Evolutionary conservation across 1,284 basidiomycete species (phyloP).

Genomic region (Mycena sp.): DNA sequence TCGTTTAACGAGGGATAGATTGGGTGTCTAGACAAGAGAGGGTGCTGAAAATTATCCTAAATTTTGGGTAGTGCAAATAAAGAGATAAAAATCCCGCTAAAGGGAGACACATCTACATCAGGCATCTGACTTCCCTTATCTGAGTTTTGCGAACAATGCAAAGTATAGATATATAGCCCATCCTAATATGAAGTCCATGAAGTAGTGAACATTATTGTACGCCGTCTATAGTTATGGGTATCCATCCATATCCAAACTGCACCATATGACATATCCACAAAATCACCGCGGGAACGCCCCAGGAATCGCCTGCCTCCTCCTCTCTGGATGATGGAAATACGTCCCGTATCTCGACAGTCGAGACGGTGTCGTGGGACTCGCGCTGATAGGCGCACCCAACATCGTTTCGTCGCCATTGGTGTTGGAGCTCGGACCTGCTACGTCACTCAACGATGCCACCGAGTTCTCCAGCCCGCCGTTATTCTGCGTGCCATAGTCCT

Average conservation of each 20-base stretch:
- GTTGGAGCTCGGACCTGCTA: background rate
- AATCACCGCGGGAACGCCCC: conserved; percentile 54
- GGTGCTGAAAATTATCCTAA: conserved; percentile 17
- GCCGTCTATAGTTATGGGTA: conserved; percentile 15
- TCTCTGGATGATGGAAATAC: conserved; percentile 81
- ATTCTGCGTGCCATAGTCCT: conserved; percentile 38
- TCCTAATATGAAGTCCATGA: no score
- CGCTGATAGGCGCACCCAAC: conserved; percentile 23
- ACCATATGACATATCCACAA: conserved; percentile 6
- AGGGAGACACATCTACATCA: no score
- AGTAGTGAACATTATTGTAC: conserved; percentile 20
- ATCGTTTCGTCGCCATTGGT: conserved; percentile 3
- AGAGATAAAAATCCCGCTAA: no score
- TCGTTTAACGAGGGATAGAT: background rate
- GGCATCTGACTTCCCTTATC: no score
- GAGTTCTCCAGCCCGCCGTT: conserved; percentile 25
- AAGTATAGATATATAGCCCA: no score
- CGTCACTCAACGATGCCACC: conserved; percentile 22
- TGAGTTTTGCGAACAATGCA: no score
- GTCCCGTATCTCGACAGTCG: conserved; percentile 65
- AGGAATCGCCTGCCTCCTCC: conserved; percentile 62
- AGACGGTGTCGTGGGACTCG: conserved; percentile 38
- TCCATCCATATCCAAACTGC: background rate
- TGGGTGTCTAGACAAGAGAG: no score
- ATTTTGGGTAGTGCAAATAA: no score